These are phyloP conservation scores for Didymella pinodella DNA, from an alignment of 2,329 filamentous ascomycete genomes.

Conservation along the genomic window DNA sequence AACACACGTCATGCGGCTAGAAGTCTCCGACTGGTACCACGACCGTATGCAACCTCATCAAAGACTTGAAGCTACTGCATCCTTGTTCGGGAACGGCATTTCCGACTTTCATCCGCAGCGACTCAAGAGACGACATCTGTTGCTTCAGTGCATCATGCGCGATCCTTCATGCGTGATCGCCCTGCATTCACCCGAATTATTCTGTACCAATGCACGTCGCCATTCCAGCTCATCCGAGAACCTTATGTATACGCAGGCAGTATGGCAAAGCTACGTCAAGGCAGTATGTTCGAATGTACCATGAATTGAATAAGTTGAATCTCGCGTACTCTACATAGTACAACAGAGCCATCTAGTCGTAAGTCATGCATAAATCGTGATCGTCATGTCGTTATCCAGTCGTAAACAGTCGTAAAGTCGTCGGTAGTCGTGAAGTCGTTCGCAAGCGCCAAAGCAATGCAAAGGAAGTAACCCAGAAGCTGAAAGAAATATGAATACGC, in stretches of 20 bases:
- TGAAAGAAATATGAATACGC: not conserved
- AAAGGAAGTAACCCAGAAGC: not conserved
- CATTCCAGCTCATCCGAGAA: no score
- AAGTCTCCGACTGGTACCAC: slow-evolving; percentile 14
- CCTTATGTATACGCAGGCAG: no score
- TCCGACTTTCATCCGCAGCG: slow-evolving; percentile 24
- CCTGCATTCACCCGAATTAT: slow-evolving; percentile 12
- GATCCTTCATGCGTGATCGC: slow-evolving; percentile 16
- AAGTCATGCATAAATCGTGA: slow-evolving; percentile 31
- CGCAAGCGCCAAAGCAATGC: slow-evolving; percentile 5
- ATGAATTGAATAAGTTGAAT: slow-evolving; percentile 14
- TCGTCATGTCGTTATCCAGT: slow-evolving; percentile 8
- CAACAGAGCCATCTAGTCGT: slow-evolving; percentile 22
- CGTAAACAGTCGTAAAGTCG: not conserved
- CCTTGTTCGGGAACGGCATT: slow-evolving; percentile 6
- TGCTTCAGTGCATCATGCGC: slow-evolving; percentile 28
- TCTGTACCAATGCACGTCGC: not conserved
- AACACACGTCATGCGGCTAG: not conserved
- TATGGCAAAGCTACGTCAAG: no score
- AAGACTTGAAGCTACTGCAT: slow-evolving; percentile 5
- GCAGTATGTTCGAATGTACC: not conserved
- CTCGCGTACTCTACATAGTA: slow-evolving; percentile 28
- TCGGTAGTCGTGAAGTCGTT: slow-evolving; percentile 5
- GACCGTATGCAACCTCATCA: slow-evolving; percentile 3
- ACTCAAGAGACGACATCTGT: slow-evolving; percentile 42